Evolutionary conservation across 352 stramenopile genomes (phyloP).

Genomic region (Globisporangium cederbergense): DNA sequence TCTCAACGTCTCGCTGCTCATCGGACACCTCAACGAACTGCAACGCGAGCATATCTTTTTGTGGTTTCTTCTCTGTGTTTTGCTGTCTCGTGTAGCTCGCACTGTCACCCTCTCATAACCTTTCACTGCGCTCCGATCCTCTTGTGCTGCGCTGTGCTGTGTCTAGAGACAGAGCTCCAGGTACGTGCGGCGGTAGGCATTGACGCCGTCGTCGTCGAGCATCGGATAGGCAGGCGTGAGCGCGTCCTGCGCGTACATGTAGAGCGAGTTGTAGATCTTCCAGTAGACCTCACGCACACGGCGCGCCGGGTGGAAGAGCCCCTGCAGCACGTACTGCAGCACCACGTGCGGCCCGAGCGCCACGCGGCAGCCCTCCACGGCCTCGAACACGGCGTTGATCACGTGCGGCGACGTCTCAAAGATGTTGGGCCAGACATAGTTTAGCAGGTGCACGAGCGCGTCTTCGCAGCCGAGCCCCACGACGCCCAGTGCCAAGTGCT

Average conservation of each 20-base stretch:
- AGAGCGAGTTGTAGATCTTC: slow-evolving; percentile 99
- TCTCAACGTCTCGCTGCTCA: no score
- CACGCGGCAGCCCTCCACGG: slow-evolving; percentile 97
- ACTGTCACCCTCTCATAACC: not conserved
- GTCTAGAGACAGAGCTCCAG: slow-evolving; percentile 84
- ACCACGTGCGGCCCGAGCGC: slow-evolving; percentile 95
- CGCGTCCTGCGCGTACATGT: slow-evolving; percentile 98
- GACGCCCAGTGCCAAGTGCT: slow-evolving; percentile 97
- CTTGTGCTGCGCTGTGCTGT: not conserved
- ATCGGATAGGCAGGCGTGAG: slow-evolving; percentile 97
- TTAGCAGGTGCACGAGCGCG: slow-evolving; percentile 96
- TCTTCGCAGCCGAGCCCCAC: slow-evolving; percentile 97
- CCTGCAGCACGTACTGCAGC: slow-evolving; percentile 97
- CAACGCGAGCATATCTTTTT: no score
- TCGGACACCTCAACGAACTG: no score
- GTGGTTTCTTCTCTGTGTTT: no score
- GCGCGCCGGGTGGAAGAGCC: slow-evolving; percentile 97
- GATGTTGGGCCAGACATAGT: slow-evolving; percentile 99
- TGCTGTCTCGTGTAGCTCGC: not conserved
- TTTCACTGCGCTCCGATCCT: not conserved
- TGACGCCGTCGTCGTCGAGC: slow-evolving; percentile 94
- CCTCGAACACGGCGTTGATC: slow-evolving; percentile 98
- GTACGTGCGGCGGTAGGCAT: slow-evolving; percentile 94
- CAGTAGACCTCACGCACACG: slow-evolving; percentile 99
- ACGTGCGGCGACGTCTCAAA: slow-evolving; percentile 99